Conservation (phyloP, 352 stramenopile genomes). For the Phytophthora sansomeana region DNA sequence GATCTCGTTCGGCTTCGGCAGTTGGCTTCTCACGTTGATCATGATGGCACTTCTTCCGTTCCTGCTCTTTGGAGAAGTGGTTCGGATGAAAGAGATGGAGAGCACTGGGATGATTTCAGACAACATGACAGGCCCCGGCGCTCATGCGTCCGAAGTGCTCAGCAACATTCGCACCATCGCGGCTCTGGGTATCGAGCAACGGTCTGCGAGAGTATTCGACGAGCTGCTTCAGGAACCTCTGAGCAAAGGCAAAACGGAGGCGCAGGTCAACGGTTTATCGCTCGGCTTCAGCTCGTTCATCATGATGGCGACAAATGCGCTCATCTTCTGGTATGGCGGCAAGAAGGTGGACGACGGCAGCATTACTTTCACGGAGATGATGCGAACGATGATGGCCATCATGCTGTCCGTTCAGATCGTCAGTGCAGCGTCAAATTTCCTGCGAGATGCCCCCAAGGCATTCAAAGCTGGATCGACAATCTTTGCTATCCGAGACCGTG, state of each 20-base stretch:
- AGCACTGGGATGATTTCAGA: conserved; percentile 25
- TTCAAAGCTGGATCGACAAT: conserved; percentile 60
- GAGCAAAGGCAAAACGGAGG: conserved; percentile 38
- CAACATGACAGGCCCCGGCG: conserved; percentile 43
- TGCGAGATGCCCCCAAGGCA: conserved; percentile 72
- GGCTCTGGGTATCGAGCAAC: conserved; percentile 50
- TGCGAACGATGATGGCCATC: conserved; percentile 64
- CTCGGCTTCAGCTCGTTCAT: conserved; percentile 72
- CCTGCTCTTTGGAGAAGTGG: conserved; percentile 50
- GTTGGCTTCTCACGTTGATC: conserved; percentile 76
- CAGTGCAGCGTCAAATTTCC: conserved; percentile 31
- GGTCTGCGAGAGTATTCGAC: conserved; percentile 29
- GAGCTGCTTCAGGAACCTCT: conserved; percentile 37
- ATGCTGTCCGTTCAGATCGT: conserved; percentile 56
- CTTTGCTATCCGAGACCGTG: conserved; percentile 34
- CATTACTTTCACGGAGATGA: conserved; percentile 47
- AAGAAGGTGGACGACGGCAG: too few species aligned
- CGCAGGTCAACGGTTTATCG: conserved; percentile 49
- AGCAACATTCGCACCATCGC: conserved; percentile 59
- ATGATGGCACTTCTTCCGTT: conserved; percentile 72
- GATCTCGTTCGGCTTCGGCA: conserved; percentile 71
- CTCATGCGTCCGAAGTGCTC: conserved; percentile 57
- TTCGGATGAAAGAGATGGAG: conserved; percentile 51
- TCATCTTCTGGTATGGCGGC: too few species aligned
- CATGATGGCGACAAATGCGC: too few species aligned